Evolutionary conservation across 2,329 filamentous ascomycete genomes (phyloP), one percentile per base, ranked within the genome.

Genomic region (Pseudopithomyces maydicus): DNA sequence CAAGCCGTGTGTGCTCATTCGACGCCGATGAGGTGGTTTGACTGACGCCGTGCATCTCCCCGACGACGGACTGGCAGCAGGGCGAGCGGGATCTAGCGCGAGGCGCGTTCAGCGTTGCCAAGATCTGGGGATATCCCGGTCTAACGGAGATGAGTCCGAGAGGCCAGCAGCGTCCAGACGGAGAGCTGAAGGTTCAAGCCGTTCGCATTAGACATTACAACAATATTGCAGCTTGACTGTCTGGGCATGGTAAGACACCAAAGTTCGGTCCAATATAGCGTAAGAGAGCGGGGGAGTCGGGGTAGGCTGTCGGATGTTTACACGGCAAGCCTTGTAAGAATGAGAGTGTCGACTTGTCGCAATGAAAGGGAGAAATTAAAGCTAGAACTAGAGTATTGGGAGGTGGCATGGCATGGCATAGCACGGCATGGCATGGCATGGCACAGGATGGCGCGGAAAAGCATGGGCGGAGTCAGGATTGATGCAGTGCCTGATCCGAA

Each of bases 21-120:
- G 47, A 50, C 29, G 35, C 35, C 47, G 29, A 22, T n/a, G 26
- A 39, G 2, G 22, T 22, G 29, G 39, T 29, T 48, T 22, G 33
- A 48, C 19, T 38, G 32, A 48, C 45, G 45, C 45, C 45, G 45
- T 48, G 14, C 19, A 15, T 29, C 17, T n/a, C n/a, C 32, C 20
- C 26, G 33, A 33, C 42, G 33, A 46, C 32, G 14, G 39, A 22
- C 41, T 42, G 43, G 20, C 39, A 44, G 29, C 38, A 44, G 32
- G 33, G 22, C 12, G 46, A 46, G 39, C 29, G 51, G 22, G 32
- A 45, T 15, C 49, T 44, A 53, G 51, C 41, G 50, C 17, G 50
- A 43, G 35, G 20, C 36, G 41, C 33, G 23, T 44, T 8, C 11
- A 36, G 52, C 52, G 52, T 49, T 50, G 52, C 52, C 52, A 55